phyloP scores from a whole-genome alignment of 495 filamentous ascomycete genomes.

The Pseudevernia furfuracea region DNA sequence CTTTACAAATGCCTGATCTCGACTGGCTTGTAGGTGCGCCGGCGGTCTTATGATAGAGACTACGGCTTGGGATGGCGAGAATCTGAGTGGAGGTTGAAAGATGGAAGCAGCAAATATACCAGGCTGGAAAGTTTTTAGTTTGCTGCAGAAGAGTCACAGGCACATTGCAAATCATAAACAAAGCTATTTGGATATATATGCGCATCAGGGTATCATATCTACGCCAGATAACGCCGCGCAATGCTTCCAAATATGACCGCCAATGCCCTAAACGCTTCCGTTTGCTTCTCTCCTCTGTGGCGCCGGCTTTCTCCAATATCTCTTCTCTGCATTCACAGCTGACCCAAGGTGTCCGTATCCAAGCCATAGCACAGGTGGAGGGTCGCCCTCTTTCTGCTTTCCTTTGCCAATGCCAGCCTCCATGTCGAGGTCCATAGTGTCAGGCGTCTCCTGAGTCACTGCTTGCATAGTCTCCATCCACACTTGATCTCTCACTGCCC shows the following conservation, averaged over 20 bases:
- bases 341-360: constrained; percentile 20
- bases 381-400: constrained; percentile 5
- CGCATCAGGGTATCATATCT: constrained; percentile 23
- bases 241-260: constrained; percentile 8
- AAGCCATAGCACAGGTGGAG: not conserved
- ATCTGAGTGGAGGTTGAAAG: not conserved
- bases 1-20: constrained; percentile 1
- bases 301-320: constrained; percentile 24
- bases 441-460: constrained; percentile 1
- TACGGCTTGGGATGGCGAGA: constrained; percentile 58
- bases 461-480: constrained; percentile 26
- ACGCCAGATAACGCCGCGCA: constrained; percentile 16
- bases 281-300: constrained; percentile 5
- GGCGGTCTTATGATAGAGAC: constrained; percentile 75
- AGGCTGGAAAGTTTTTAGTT: not conserved
- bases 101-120: not conserved
- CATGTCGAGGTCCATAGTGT: constrained; percentile 15
- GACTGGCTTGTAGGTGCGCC: constrained; percentile 51
- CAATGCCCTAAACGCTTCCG: not conserved
- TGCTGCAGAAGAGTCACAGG: not conserved
- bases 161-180: not conserved
- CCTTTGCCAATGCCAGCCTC: constrained; percentile 27
- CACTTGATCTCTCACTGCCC: constrained; percentile 19
- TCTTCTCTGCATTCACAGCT: constrained; percentile 26
- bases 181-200: not conserved